A percentile compares a stretch with the other conserved stretches of the same genome.
Evolutionary conservation across 192 early-diverging fungal species (phyloP).

Genomic region (Entomortierella lignicola): DNA sequence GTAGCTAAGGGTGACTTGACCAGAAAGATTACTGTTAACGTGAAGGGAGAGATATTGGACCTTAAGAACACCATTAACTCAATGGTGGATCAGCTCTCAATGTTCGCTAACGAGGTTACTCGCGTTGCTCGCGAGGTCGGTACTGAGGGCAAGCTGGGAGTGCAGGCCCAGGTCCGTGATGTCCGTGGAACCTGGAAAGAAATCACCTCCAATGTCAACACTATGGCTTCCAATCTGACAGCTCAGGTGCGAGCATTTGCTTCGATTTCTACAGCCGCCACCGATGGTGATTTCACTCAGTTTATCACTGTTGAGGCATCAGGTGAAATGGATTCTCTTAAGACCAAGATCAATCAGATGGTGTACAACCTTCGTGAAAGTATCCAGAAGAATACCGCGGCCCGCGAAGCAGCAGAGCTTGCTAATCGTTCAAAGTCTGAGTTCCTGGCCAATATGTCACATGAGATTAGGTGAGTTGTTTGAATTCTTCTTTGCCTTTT

Average conservation of each 20-base stretch:
- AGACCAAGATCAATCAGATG: constrained; percentile 90
- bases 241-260: constrained; percentile 87
- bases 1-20: constrained; percentile 70
- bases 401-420: constrained; percentile 82
- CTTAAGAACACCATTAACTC: constrained; percentile 79
- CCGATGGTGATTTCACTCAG: constrained; percentile 76
- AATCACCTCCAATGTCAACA: constrained; percentile 79
- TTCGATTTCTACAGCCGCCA: constrained; percentile 78
- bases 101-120: constrained; percentile 72
- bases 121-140: constrained; percentile 82
- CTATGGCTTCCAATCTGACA: constrained; percentile 78
- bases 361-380: constrained; percentile 79
- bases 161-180: constrained; percentile 75
- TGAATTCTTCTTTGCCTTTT: neutral
- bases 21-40: constrained; percentile 69
- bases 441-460: constrained; percentile 75
- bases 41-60: constrained; percentile 76
- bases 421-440: constrained; percentile 85
- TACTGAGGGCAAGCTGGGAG: constrained; percentile 83
- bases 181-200: constrained; percentile 85
- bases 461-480: constrained; percentile 50
- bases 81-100: constrained; percentile 72
- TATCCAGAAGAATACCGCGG: constrained; percentile 81
- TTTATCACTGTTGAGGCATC: constrained; percentile 83
- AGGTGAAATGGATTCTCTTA: constrained; percentile 88